Evolutionary conservation across 371 early-diverging fungal genomes (phyloP), one percentile per base, ranked within the genome.

Genomic region (Rhizomucor pusillus): DNA sequence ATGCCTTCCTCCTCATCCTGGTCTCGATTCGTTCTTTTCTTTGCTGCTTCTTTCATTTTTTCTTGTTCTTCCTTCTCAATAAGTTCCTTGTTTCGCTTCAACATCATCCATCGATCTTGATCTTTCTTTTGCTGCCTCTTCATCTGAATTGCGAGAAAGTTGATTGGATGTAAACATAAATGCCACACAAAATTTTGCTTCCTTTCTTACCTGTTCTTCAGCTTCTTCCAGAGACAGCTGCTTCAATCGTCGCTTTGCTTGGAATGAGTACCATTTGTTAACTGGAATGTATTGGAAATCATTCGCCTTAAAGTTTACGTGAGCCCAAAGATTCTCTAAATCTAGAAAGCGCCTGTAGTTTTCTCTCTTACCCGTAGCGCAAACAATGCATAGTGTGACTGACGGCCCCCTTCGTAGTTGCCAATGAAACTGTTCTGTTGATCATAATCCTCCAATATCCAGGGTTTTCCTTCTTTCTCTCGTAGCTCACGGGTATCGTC

Each of bases 191-290:
- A 14, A 40, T 22, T 20, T 23, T 16, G 13, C 13, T 22, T 5
- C 55, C 4, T 40, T 20, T 47, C 39, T 49, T 79, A 94, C 85
- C 71, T 86, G 85, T 57, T 88, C 93, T 64, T 98, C 98, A 1
- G 94, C 97, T 73, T 98, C 95, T 55, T 97, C 97, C 18, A 88
- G 53, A 0, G 95, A 87, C 29, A 96, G 71, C 0, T 91, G 90
- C 14, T 80, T 79, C 56, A 93, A 90, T 59, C 84, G 86, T 39
- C 90, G 75, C 66, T 89, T 91, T 19, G 85, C 81, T 34, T 81
- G 80, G 54, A 98, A 97, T 65, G 90, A 91, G 77, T 97, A 98
- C 92, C 93, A 95, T 51, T 90, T 82, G 55, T 90, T 78, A 0
- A 89, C 91, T 9, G 92, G 93, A 18, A 93, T 84, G 3, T 95